Evolutionary conservation across 768 basidiomycete species (phyloP).

Genomic region (Lentinula boryana): DNA sequence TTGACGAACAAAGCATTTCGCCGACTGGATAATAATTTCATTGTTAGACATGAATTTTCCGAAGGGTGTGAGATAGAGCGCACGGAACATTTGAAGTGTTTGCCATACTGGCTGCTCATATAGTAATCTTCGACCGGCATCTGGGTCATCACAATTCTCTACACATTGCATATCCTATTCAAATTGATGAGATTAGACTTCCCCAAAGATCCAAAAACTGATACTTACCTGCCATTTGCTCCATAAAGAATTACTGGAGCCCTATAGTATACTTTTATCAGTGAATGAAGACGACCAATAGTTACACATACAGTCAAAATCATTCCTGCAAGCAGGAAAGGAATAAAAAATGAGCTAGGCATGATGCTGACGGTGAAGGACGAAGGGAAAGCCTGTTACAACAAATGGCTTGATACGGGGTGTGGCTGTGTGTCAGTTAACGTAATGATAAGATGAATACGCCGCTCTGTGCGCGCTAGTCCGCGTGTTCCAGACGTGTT

Average conservation of each 20-base stretch:
- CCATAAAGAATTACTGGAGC: conserved; percentile 77
- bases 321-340: conserved; percentile 87
- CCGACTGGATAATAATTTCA: conserved; percentile 52
- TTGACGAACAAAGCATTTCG: conserved; percentile 83
- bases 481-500: too few species aligned
- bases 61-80: conserved; percentile 27
- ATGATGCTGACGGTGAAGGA: conserved; percentile 26
- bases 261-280: conserved; percentile 30
- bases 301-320: conserved; percentile 66
- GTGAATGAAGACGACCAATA: neutral
- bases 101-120: conserved; percentile 97
- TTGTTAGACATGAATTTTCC: neutral
- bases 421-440: neutral
- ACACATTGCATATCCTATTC: conserved; percentile 95
- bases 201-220: conserved; percentile 1
- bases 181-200: conserved; percentile 6
- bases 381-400: neutral
- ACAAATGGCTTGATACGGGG: neutral
- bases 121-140: conserved; percentile 56
- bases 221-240: conserved; percentile 70
- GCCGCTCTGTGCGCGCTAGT: neutral
- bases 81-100: conserved; percentile 85
- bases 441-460: neutral
- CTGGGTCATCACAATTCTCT: conserved; percentile 74
- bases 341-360: conserved; percentile 65